phyloP scores from a whole-genome alignment of 2,329 filamentous ascomycete species.

The Rutstroemia sp. region DNA sequence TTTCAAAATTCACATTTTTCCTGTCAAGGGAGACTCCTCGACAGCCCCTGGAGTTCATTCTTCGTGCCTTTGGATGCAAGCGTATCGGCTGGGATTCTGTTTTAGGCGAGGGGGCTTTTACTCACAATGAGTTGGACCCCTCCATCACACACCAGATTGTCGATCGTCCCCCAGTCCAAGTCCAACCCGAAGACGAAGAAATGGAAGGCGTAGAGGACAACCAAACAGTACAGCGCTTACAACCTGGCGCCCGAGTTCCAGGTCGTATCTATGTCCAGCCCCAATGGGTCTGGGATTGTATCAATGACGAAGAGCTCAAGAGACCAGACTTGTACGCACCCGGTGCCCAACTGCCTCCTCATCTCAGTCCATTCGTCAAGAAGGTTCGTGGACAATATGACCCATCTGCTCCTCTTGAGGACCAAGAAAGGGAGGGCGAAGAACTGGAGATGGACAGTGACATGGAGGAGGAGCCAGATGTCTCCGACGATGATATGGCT shows the following conservation, averaged over 20 bases:
- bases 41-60: slow-evolving; percentile 83
- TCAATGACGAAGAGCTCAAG: slow-evolving; percentile 87
- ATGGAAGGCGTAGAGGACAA: slow-evolving; percentile 49
- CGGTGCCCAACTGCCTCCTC: slow-evolving; percentile 82
- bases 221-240: slow-evolving; percentile 53
- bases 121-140: slow-evolving; percentile 77
- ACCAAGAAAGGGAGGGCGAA: slow-evolving; percentile 83
- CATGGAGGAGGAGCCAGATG: slow-evolving; percentile 34
- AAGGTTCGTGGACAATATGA: slow-evolving; percentile 82
- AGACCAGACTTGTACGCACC: slow-evolving; percentile 83
- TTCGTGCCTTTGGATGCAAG: slow-evolving; percentile 92
- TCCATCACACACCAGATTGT: slow-evolving; percentile 95
- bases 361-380: slow-evolving; percentile 94
- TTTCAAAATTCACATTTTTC: slow-evolving; percentile 84
- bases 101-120: slow-evolving; percentile 86
- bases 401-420: slow-evolving; percentile 75
- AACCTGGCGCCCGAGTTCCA: slow-evolving; percentile 67
- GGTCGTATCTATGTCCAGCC: slow-evolving; percentile 90
- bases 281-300: slow-evolving; percentile 97
- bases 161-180: slow-evolving; percentile 73
- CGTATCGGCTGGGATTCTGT: slow-evolving; percentile 91
- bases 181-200: slow-evolving; percentile 35
- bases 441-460: slow-evolving; percentile 61
- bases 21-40: slow-evolving; percentile 90
- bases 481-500: slow-evolving; percentile 36